These are phyloP conservation scores for Cutaneotrichosporon dermatis DNA, from an alignment of 1,284 basidiomycete genomes.

Conservation along the genomic window DNA sequence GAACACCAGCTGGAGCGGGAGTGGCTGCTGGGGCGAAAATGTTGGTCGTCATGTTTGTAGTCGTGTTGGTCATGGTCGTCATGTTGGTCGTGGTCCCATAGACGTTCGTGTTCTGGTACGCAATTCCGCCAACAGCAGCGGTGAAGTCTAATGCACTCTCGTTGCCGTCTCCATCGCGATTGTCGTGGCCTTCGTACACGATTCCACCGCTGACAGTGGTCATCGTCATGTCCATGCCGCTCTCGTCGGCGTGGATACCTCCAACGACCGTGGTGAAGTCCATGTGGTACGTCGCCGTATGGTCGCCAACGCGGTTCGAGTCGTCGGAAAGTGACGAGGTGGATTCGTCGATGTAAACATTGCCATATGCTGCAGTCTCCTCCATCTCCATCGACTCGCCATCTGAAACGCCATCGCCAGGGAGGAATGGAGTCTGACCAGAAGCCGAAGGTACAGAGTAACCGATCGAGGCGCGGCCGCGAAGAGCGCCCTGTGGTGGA, in stretches of 20 bases:
- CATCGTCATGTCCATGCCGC: slow-evolving; percentile 24
- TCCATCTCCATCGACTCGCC: slow-evolving; percentile 44
- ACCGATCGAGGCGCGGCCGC: slow-evolving; percentile 39
- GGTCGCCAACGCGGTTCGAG: slow-evolving; percentile 12
- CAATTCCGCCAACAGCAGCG: slow-evolving; percentile 7
- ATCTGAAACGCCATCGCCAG: slow-evolving; percentile 39
- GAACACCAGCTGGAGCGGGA: not conserved
- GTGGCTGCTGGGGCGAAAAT: slow-evolving; percentile 9
- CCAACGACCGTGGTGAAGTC: slow-evolving; percentile 44
- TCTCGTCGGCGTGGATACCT: slow-evolving; percentile 23
- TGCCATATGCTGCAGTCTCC: slow-evolving; percentile 44
- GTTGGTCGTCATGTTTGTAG: not conserved
- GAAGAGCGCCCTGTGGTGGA: slow-evolving; percentile 38
- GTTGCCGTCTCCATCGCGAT: not conserved
- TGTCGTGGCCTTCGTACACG: not conserved
- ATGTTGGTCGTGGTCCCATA: not conserved
- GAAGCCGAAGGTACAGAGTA: slow-evolving; percentile 35
- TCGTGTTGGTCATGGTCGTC: slow-evolving; percentile 4
- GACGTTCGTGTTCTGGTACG: slow-evolving; percentile 5
- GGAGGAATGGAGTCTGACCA: slow-evolving; percentile 17
- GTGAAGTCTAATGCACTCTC: slow-evolving; percentile 5
- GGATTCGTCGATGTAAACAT: slow-evolving; percentile 35
- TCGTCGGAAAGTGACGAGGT: slow-evolving; percentile 14
- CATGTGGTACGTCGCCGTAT: slow-evolving; percentile 23
- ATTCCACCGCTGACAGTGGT: slow-evolving; percentile 8